phyloP scores from a whole-genome alignment of 768 basidiomycete species.

The Lentinula edodes region DNA sequence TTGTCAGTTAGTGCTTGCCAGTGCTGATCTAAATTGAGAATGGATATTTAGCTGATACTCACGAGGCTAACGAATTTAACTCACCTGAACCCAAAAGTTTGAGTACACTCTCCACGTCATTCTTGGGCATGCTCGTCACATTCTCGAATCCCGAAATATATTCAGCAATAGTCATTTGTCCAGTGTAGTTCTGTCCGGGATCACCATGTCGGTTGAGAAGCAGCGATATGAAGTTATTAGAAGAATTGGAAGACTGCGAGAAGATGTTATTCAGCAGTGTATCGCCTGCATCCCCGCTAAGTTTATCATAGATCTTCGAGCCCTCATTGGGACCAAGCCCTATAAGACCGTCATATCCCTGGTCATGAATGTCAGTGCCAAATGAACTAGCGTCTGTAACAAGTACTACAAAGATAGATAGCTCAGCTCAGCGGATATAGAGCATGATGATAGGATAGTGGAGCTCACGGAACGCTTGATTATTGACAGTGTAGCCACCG shows the following conservation, averaged over 20 bases:
- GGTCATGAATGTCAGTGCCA: slow-evolving; percentile 49
- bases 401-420: slow-evolving; percentile 37
- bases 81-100: slow-evolving; percentile 43
- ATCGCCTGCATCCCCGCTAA: slow-evolving; percentile 46
- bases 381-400: slow-evolving; percentile 62
- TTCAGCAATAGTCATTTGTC: slow-evolving; percentile 69
- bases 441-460: background rate
- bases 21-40: slow-evolving; percentile 52
- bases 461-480: slow-evolving; percentile 64
- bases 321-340: slow-evolving; percentile 77
- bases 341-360: slow-evolving; percentile 67
- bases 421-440: background rate
- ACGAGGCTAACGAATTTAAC: background rate
- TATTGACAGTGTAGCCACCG: slow-evolving; percentile 49
- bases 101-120: slow-evolving; percentile 62
- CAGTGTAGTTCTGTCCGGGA: slow-evolving; percentile 39
- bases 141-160: slow-evolving; percentile 55
- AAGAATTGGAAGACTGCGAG: slow-evolving; percentile 40
- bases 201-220: slow-evolving; percentile 58
- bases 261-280: slow-evolving; percentile 64
- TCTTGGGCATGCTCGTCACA: slow-evolving; percentile 55
- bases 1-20: slow-evolving; percentile 74
- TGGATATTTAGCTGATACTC: background rate
- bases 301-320: slow-evolving; percentile 54
- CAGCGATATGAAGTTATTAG: slow-evolving; percentile 63